Percentiles rank a stretch among this genome's conserved stretches.
These are phyloP conservation scores for Trichoderma gamsii DNA, from an alignment of 495 filamentous ascomycete genomes.

Conservation along the genomic window DNA sequence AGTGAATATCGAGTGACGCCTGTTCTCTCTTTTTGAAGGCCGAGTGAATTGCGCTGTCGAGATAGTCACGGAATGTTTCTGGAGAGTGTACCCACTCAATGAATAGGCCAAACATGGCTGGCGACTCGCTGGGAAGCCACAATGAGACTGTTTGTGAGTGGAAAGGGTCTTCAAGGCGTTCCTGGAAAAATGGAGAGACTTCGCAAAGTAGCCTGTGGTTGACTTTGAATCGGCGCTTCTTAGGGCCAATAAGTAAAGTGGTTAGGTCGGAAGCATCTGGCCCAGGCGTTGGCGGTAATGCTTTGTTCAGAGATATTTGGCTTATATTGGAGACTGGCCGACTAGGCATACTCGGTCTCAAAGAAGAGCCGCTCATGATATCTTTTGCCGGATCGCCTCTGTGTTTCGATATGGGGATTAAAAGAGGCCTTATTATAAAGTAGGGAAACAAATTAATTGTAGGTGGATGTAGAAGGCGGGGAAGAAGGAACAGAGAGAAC, in stretches of 20 bases:
- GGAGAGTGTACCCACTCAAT: slow-evolving; percentile 40
- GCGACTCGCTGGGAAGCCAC: slow-evolving; percentile 35
- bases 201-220: slow-evolving; percentile 35
- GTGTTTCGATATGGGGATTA: neutral
- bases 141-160: slow-evolving; percentile 23
- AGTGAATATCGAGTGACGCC: slow-evolving; percentile 27
- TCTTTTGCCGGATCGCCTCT: neutral
- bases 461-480: neutral
- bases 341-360: neutral
- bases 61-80: slow-evolving; percentile 29
- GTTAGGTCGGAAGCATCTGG: neutral
- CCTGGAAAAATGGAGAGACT: slow-evolving; percentile 36
- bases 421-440: neutral
- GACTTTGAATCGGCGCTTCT: slow-evolving; percentile 36
- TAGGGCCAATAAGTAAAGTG: slow-evolving; percentile 35
- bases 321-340: neutral
- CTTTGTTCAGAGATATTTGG: neutral
- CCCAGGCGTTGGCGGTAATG: neutral
- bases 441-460: too few relatives aligned
- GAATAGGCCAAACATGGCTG: slow-evolving; percentile 44
- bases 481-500: neutral
- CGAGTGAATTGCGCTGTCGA: slow-evolving; percentile 32
- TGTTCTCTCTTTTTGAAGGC: slow-evolving; percentile 18
- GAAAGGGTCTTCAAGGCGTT: slow-evolving; percentile 24
- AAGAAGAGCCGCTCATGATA: neutral